phyloP scores from a whole-genome alignment of 495 filamentous ascomycete genomes.

The Viridothelium virens region DNA sequence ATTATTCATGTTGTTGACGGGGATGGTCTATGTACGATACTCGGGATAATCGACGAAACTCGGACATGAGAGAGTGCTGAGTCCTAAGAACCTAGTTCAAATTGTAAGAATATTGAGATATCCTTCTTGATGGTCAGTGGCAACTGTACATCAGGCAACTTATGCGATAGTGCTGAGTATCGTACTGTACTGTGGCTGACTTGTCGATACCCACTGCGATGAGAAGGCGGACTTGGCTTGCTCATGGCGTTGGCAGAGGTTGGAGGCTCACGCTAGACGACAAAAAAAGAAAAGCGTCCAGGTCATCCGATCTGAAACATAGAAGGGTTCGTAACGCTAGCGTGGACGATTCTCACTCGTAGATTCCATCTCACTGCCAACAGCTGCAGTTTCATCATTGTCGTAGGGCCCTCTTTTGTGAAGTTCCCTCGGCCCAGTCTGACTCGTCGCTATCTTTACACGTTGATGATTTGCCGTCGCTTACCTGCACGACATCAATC shows the following conservation, averaged over 20 bases:
- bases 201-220: too few relatives aligned
- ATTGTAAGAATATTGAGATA: too few relatives aligned
- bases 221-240: too few relatives aligned
- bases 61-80: too few relatives aligned
- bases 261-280: background rate
- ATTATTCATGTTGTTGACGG: background rate
- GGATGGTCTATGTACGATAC: too few relatives aligned
- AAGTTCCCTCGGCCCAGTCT: background rate
- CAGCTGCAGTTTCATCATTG: conserved; percentile 8
- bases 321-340: conserved; percentile 8
- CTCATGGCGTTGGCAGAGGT: too few relatives aligned
- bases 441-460: background rate
- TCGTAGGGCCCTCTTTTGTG: background rate
- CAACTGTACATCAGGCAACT: too few relatives aligned
- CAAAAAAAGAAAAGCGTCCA: background rate
- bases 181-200: too few relatives aligned
- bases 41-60: too few relatives aligned
- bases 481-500: background rate
- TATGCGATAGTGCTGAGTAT: too few relatives aligned
- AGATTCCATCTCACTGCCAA: background rate
- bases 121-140: too few relatives aligned
- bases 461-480: background rate
- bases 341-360: background rate
- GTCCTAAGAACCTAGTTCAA: too few relatives aligned
- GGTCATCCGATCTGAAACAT: conserved; percentile 1